Evolutionary conservation across 2,329 filamentous ascomycete genomes (phyloP).

Genomic region (Microcyclosporella mali): DNA sequence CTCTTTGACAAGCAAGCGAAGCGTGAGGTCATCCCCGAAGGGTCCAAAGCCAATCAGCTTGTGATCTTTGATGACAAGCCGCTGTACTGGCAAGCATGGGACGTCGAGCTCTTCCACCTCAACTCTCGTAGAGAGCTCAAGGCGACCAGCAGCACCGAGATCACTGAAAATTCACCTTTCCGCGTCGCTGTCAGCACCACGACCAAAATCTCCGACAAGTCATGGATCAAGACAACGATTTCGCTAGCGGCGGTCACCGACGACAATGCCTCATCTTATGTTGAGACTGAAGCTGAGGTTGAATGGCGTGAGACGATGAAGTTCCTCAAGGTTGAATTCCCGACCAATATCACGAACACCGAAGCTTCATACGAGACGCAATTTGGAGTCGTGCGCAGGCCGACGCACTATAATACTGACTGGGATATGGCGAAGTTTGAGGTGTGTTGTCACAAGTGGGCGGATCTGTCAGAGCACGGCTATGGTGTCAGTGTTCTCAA

Average conservation of each 20-base stretch:
- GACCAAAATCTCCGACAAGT: slow-evolving; percentile 80
- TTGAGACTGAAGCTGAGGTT: slow-evolving; percentile 79
- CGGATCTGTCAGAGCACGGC: slow-evolving; percentile 77
- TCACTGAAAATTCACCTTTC: slow-evolving; percentile 66
- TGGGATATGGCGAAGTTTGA: slow-evolving; percentile 99
- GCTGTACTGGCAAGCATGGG: slow-evolving; percentile 95
- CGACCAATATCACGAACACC: slow-evolving; percentile 81
- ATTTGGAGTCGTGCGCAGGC: slow-evolving; percentile 78
- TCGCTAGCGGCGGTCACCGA: slow-evolving; percentile 65
- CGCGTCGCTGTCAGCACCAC: slow-evolving; percentile 76
- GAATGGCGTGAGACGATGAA: slow-evolving; percentile 97
- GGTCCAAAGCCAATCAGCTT: slow-evolving; percentile 76
- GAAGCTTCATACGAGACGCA: slow-evolving; percentile 95
- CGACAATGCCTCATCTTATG: slow-evolving; percentile 55
- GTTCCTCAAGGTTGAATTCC: slow-evolving; percentile 98
- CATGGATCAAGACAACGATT: slow-evolving; percentile 80
- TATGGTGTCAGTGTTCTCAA: slow-evolving; percentile 93
- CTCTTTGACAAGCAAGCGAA: slow-evolving; percentile 67
- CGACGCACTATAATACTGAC: slow-evolving; percentile 95
- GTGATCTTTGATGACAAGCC: slow-evolving; percentile 97
- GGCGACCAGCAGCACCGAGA: slow-evolving; percentile 55
- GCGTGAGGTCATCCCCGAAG: slow-evolving; percentile 69
- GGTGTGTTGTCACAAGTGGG: slow-evolving; percentile 92
- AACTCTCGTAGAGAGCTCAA: slow-evolving; percentile 74
- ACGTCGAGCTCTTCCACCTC: slow-evolving; percentile 94